Conservation (phyloP, 2,329 filamentous ascomycete genomes). For the Aspergillus pseudoterreus region DNA sequence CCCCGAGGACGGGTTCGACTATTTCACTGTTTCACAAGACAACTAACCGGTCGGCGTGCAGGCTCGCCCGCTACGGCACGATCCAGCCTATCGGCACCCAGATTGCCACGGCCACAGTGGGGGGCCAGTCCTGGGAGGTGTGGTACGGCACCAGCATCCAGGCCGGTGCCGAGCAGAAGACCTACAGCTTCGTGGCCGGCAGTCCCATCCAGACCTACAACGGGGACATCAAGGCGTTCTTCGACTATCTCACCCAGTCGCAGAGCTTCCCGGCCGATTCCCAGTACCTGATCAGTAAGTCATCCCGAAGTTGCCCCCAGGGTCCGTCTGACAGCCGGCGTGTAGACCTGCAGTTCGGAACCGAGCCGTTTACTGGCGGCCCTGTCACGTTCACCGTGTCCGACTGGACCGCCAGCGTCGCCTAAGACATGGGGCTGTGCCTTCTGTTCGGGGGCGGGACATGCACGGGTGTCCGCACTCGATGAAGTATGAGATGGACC, state of each 20-base stretch:
- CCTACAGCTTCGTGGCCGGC: constrained; percentile 54
- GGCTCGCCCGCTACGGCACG: constrained; percentile 48
- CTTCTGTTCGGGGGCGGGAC: no score
- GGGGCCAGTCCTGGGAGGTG: constrained; percentile 51
- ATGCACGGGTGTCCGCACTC: no score
- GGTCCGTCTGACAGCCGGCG: not conserved
- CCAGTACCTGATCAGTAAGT: constrained; percentile 50
- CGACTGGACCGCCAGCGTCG: no score
- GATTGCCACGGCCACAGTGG: constrained; percentile 50
- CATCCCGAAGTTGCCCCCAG: not conserved
- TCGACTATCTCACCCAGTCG: constrained; percentile 48
- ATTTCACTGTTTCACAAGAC: no score
- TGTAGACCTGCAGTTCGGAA: constrained; percentile 42
- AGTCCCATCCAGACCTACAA: constrained; percentile 46
- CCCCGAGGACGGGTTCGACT: no score
- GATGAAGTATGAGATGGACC: no score
- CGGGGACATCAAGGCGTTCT: constrained; percentile 56
- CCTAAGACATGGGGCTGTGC: no score
- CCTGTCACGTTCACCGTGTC: no score
- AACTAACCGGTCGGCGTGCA: not conserved
- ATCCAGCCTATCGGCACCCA: constrained; percentile 53
- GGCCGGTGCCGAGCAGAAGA: constrained; percentile 45
- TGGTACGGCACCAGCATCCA: constrained; percentile 49
- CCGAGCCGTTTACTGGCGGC: constrained; percentile 53
- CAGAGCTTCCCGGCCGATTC: constrained; percentile 44